Evolutionary conservation across 495 filamentous ascomycete genomes (phyloP), one percentile per base, ranked within the genome.

Genomic region (Aspergillus haitiensis): DNA sequence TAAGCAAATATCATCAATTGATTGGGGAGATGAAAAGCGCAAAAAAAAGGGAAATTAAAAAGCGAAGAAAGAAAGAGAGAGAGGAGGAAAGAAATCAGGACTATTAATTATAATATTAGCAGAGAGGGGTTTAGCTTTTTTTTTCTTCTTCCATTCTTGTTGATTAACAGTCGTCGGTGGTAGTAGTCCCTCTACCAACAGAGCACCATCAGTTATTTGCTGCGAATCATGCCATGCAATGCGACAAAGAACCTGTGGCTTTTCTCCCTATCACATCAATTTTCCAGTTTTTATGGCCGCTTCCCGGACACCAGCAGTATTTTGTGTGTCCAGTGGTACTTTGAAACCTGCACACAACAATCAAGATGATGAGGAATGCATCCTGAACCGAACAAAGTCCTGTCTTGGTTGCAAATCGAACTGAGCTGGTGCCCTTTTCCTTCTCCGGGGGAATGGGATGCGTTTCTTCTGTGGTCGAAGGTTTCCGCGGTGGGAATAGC

Each of bases 251-350:
- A 36, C 8, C 36, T 15, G 50, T 52, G 50, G 50, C 50, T 33
- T 36, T 52, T 34, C 50, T 52, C 50, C 27, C 50, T 52, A 52
- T 52, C 50, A 52, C 50, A 52, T 47, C 27, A 16, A 2, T 40
- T 7, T 47, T 47, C 44, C 44, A 15, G 44, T 21, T 47, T 47
- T 47, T 34, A 50, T 6, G 55, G 33, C 32, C 15, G 31, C 55
- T 27, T 33, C 7, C 36, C 44, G 44, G 44, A 47, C 21, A 47
- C 15, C 44, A 18, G 27, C 44, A 47, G 16, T 16, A 9, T n/a
- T 15, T 47, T 47, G 44, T 47, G n/a, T 47, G 33, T 34, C 40
- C 40, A 16, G 47, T 12, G n/a, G 5, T 44, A 10, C 52, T 44
- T n/a, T 32, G 21, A 12, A 32, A 31, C 34, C 21, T 31, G 36